Base-by-base conservation (phyloP, 169 alveolate genomes). In the Babesia bigemina region DNA sequence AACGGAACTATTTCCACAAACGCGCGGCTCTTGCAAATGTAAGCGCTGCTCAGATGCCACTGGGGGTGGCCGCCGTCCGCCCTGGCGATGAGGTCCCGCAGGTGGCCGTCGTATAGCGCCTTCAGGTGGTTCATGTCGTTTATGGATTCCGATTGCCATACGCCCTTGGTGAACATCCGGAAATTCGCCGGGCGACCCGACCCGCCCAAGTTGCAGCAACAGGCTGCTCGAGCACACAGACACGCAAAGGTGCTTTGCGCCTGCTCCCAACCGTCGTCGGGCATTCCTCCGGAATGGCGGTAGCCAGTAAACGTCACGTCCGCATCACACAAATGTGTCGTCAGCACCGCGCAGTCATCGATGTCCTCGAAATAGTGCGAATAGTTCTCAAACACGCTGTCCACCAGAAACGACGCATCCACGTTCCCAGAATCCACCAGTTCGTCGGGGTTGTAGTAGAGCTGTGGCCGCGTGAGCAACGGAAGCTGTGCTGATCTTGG, bases 1-100 rank as follows among this genome's bases (percentile, higher is more conserved):
- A 74, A 55, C 17, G 88, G 88, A 4, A 81, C 53, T 13, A 73
- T 69, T 59, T 81, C 88, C 14, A 65, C 70, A 42, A 75, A 75
- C 17, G 84, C 84, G 8, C 71, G 56, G 28, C 26, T 42, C 59
- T 52, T 66, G 66, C 63, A 49, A 65, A 44, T 33, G 13, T 55
- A 47, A 8, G 42, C 22, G 16, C 70, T 22, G 22, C 28, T 7
- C n/a, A n/a, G 21, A 24, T 49, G 28, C 33, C 61, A 9, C 17
- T 39, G 4, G 14, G 74, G 26, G 29, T 33, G 8, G 45, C 52
- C 33, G 49, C 70, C 49, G 28, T 13, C 36, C 66, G 21, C 24
- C 76, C 59, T 52, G 14, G 66, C 52, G 4, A 36, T 48, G 53
- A 45, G 62, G n/a, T 79, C 87, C 17, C 59, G 57, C 60, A 49